These are phyloP conservation scores for Solanum sitiens DNA, from an alignment of 257 asterid species.

Conservation along the genomic window DNA sequence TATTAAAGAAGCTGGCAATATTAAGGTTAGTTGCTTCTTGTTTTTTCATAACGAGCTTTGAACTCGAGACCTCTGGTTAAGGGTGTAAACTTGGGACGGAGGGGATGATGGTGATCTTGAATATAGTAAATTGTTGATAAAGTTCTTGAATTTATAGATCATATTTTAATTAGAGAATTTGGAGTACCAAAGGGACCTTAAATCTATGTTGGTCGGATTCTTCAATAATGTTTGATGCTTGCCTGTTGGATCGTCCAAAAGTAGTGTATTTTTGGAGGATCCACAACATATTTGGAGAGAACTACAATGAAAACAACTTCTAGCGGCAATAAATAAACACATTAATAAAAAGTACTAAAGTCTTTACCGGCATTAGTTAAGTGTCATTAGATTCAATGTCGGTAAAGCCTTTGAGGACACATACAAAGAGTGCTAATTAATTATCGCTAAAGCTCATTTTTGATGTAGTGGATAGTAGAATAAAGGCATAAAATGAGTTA, in stretches of 20 bases:
- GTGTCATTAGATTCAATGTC: too few relatives aligned
- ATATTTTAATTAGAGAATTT: background rate
- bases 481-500: background rate
- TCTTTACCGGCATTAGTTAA: too few relatives aligned
- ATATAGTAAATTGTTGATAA: background rate
- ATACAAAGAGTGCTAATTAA: too few relatives aligned
- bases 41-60: background rate
- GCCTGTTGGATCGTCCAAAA: background rate
- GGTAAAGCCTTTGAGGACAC: too few relatives aligned
- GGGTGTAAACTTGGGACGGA: background rate
- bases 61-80: background rate
- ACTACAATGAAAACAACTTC: too few relatives aligned
- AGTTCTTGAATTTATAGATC: background rate
- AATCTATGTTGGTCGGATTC: background rate
- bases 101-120: background rate
- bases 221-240: background rate
- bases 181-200: background rate
- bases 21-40: conserved; percentile 27
- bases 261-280: background rate
- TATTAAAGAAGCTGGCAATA: conserved; percentile 63
- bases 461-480: too few relatives aligned
- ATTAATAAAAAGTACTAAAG: too few relatives aligned
- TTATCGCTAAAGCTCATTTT: too few relatives aligned
- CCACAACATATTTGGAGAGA: background rate
- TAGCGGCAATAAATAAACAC: too few relatives aligned